Percentiles rank a stretch among this genome's conserved stretches.
Conservation (phyloP, 2,329 filamentous ascomycete genomes). For the Monosporascus sp. region DNA sequence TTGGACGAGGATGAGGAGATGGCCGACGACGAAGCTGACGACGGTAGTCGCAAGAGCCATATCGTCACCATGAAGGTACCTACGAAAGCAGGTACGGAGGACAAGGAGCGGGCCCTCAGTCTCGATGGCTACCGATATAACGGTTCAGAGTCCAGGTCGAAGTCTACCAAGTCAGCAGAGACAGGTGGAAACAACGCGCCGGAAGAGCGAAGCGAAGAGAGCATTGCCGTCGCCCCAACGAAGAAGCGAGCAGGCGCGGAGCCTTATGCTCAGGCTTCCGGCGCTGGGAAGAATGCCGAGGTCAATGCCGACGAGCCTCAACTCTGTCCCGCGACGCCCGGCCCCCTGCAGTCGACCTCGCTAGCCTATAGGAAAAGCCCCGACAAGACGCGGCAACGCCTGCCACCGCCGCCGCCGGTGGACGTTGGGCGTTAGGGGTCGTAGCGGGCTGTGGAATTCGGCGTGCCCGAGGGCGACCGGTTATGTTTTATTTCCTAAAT, state of each 20-base stretch:
- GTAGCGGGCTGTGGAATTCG: background rate
- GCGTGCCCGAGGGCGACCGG: slow-evolving; percentile 1
- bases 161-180: slow-evolving; percentile 8
- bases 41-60: slow-evolving; percentile 48
- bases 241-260: slow-evolving; percentile 23
- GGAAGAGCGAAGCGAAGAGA: slow-evolving; percentile 23
- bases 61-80: slow-evolving; percentile 66
- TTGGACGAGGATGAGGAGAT: slow-evolving; percentile 53
- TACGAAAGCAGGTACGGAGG: slow-evolving; percentile 31
- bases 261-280: slow-evolving; percentile 1
- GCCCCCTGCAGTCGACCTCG: slow-evolving; percentile 34
- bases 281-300: background rate
- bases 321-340: slow-evolving; percentile 24
- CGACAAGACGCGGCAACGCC: slow-evolving; percentile 43
- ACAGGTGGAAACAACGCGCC: slow-evolving; percentile 5
- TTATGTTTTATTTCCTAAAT: background rate
- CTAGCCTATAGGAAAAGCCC: slow-evolving; percentile 58
- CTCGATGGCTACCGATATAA: slow-evolving; percentile 26
- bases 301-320: background rate
- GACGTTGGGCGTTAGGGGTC: slow-evolving; percentile 27
- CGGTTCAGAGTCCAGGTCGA: slow-evolving; percentile 13
- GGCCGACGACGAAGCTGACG: slow-evolving; percentile 46
- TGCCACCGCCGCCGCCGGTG: slow-evolving; percentile 24
- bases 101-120: slow-evolving; percentile 28
- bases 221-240: slow-evolving; percentile 23